Percentiles rank a stretch among this genome's conserved stretches.
phyloP scores from a whole-genome alignment of 345 rosid genomes.

The Acer negundo region DNA sequence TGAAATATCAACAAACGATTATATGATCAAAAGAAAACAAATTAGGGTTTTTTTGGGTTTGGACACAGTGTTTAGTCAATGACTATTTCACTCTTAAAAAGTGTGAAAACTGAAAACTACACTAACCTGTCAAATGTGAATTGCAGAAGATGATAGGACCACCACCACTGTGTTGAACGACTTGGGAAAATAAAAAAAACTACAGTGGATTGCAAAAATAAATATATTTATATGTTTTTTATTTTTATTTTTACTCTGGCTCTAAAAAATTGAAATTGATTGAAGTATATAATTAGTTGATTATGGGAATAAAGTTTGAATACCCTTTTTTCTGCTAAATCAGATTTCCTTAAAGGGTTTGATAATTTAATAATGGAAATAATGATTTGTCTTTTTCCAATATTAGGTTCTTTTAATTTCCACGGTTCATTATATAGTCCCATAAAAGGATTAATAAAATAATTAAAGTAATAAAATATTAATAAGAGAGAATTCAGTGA shows the following conservation, averaged over 20 bases:
- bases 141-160: neutral
- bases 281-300: neutral
- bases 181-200: neutral
- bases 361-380: neutral
- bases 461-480: neutral
- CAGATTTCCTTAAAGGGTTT: neutral
- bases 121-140: neutral
- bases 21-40: neutral
- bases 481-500: neutral
- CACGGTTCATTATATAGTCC: neutral
- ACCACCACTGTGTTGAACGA: neutral
- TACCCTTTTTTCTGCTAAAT: neutral
- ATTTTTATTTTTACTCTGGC: too few relatives aligned
- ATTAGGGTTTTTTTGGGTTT: neutral
- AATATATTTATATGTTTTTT: neutral
- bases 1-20: neutral
- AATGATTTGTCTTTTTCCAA: neutral
- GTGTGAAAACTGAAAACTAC: neutral
- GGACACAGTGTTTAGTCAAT: neutral
- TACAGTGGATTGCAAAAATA: neutral
- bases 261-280: neutral
- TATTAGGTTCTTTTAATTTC: neutral
- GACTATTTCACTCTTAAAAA: neutral
- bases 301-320: neutral
- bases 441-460: neutral